Conservation (phyloP, 148 eudicot genomes). For the Fallopia convolvulus region DNA sequence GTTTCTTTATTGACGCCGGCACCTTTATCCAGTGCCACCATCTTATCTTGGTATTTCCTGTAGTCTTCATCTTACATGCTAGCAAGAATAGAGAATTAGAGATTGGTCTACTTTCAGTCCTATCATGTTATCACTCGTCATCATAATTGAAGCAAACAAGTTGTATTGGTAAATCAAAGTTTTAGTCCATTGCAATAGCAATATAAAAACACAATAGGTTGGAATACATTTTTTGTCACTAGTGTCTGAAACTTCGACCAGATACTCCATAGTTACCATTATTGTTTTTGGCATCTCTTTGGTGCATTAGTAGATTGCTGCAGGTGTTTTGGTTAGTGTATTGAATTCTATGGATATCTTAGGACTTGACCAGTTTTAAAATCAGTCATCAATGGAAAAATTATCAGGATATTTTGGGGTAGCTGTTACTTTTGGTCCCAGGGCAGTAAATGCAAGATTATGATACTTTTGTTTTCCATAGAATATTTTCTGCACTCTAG, state of each 20-base stretch:
- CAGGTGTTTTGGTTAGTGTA: background rate
- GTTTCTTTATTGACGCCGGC: background rate
- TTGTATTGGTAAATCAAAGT: background rate
- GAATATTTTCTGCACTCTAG: background rate
- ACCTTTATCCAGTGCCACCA: background rate
- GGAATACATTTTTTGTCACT: background rate
- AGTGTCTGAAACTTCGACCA: background rate
- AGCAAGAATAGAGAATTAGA: background rate
- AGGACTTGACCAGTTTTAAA: background rate
- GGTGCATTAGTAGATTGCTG: background rate
- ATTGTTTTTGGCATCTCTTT: background rate
- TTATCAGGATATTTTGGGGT: conserved; percentile 6
- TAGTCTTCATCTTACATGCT: background rate
- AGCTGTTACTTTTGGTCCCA: background rate
- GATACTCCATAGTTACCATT: background rate
- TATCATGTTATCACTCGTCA: background rate
- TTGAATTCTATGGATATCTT: background rate
- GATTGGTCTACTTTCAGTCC: background rate
- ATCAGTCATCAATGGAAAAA: background rate
- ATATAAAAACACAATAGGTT: background rate
- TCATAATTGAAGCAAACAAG: background rate
- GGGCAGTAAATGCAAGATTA: background rate
- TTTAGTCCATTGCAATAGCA: background rate
- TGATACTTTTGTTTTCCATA: background rate
- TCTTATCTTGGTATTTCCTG: background rate